These are phyloP conservation scores for Beauveria sp. DNA, from an alignment of 2,329 filamentous ascomycete species.

Conservation along the genomic window DNA sequence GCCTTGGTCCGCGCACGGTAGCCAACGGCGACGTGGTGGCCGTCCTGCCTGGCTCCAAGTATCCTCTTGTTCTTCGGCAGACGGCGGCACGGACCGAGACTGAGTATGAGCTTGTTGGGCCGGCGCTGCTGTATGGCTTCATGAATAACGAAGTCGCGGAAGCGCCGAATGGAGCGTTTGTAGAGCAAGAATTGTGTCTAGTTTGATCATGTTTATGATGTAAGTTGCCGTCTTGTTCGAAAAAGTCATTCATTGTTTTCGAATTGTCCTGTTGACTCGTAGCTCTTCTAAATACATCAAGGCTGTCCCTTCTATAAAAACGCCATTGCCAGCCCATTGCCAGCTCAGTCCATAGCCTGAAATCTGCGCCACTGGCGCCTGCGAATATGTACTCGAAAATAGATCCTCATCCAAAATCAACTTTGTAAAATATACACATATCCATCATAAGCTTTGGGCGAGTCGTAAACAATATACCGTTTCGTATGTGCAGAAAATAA, in stretches of 20 bases:
- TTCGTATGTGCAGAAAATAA: background rate
- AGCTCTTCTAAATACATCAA: background rate
- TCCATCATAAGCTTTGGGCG: conserved; percentile 14
- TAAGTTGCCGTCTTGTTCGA: background rate
- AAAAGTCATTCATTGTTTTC: background rate
- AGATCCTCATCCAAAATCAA: background rate
- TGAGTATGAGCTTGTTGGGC: conserved; percentile 5
- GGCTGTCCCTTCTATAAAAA: background rate
- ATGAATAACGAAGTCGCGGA: conserved; percentile 1
- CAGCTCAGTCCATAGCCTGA: background rate
- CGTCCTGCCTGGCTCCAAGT: background rate
- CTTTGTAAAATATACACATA: conserved; percentile 15
- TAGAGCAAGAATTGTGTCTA: background rate
- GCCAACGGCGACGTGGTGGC: background rate
- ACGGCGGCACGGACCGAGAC: background rate
- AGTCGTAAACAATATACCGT: background rate
- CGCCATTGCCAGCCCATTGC: background rate
- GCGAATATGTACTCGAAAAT: conserved; percentile 6
- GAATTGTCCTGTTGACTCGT: background rate
- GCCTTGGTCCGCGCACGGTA: conserved; percentile 7
- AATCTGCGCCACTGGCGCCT: background rate
- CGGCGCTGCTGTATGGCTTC: conserved; percentile 7
- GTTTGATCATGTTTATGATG: background rate
- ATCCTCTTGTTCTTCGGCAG: conserved; percentile 3
- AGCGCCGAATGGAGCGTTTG: background rate